phyloP scores from a whole-genome alignment of 2,329 filamentous ascomycete species.

The Ceratocystis diversiconidia region DNA sequence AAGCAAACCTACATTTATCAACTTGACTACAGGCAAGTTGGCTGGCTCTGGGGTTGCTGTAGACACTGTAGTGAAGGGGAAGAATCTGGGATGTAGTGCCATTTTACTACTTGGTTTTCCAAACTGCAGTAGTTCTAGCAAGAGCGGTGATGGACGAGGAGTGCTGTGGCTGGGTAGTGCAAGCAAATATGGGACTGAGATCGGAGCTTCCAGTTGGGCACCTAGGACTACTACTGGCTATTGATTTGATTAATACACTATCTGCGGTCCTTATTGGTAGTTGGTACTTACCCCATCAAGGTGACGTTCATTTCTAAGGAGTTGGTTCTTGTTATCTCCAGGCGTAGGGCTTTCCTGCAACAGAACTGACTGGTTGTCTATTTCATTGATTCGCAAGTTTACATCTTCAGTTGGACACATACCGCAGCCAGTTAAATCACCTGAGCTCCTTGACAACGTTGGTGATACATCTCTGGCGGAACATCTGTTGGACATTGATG shows the following conservation, averaged over 20 bases:
- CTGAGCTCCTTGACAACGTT: neutral
- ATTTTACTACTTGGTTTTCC: constrained; percentile 26
- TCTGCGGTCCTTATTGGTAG: neutral
- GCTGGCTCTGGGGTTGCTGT: constrained; percentile 22
- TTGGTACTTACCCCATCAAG: neutral
- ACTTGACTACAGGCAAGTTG: constrained; percentile 33
- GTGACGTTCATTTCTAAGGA: neutral
- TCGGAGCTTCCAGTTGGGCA: neutral
- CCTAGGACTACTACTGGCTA: neutral
- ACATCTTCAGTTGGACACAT: neutral
- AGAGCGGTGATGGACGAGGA: constrained; percentile 1
- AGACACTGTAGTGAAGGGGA: constrained; percentile 34
- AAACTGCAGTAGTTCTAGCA: constrained; percentile 2
- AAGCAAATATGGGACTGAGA: neutral
- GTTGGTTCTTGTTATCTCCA: neutral
- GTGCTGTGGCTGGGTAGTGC: neutral
- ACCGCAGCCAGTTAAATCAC: neutral
- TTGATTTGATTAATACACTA: neutral
- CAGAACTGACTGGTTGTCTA: neutral
- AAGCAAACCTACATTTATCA: constrained; percentile 33
- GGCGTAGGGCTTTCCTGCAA: neutral
- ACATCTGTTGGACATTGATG: neutral
- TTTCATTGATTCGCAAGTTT: neutral
- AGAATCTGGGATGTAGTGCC: constrained; percentile 29
- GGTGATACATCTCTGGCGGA: neutral